A percentile compares a stretch with the other conserved stretches of the same genome.
These are phyloP conservation scores for Xylaria longipes DNA, from an alignment of 495 filamentous ascomycete species.

Conservation along the genomic window DNA sequence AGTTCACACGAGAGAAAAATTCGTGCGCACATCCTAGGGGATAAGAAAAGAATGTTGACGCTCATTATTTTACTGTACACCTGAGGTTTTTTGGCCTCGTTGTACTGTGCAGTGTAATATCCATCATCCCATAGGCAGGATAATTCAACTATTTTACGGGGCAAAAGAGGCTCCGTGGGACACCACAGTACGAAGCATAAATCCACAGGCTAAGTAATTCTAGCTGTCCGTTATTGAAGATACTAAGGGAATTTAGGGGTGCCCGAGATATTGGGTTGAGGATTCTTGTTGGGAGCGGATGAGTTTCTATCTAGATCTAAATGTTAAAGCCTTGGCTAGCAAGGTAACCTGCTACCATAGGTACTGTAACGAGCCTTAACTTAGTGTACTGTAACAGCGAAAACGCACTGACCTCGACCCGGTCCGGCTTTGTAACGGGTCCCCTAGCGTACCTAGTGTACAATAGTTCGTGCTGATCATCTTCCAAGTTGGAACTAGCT, in stretches of 20 bases:
- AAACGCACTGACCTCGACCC: neutral
- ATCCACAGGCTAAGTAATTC: neutral
- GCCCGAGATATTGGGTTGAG: neutral
- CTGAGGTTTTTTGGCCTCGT: neutral
- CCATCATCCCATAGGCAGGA: neutral
- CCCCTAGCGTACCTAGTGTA: neutral
- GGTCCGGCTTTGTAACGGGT: neutral
- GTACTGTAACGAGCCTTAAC: neutral
- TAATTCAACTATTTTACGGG: neutral
- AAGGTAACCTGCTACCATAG: neutral
- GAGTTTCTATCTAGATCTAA: neutral
- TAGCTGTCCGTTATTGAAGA: neutral
- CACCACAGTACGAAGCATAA: neutral
- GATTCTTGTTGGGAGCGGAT: neutral
- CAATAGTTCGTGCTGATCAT: neutral
- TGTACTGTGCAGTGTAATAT: neutral
- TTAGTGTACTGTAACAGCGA: neutral
- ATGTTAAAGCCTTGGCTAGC: neutral
- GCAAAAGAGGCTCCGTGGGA: neutral
- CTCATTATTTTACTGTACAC: neutral
- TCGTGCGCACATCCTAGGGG: neutral
- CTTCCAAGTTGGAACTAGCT: constrained; percentile 6
- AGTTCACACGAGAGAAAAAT: neutral
- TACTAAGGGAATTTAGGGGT: neutral
- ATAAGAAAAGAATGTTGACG: neutral